Evolutionary conservation across 2,329 filamentous ascomycete genomes (phyloP).

Genomic region (Myotisia sp.): DNA sequence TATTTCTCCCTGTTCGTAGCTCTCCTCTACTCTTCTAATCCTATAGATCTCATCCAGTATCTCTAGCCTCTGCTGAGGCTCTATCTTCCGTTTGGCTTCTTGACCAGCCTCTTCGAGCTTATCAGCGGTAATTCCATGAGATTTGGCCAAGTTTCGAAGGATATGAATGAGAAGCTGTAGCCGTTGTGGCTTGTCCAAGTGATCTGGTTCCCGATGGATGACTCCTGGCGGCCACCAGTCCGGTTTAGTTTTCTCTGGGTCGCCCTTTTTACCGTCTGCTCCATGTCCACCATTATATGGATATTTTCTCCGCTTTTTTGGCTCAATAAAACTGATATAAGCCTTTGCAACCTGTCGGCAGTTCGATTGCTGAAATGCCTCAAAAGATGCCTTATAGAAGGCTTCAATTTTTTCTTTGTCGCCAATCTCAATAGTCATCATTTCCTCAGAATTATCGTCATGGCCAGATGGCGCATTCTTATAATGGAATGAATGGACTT

Average conservation of each 20-base stretch:
- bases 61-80: constrained; percentile 21
- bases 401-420: constrained; percentile 22
- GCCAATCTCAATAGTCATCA: constrained; percentile 14
- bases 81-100: constrained; percentile 24
- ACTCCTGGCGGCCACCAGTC: constrained; percentile 33
- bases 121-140: constrained; percentile 23
- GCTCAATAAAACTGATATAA: constrained; percentile 34
- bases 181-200: constrained; percentile 32
- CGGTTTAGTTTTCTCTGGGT: constrained; percentile 33
- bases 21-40: constrained; percentile 23
- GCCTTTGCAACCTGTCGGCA: constrained; percentile 32
- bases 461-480: too few relatives aligned
- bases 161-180: constrained; percentile 29
- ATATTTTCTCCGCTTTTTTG: constrained; percentile 34
- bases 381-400: constrained; percentile 30
- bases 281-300: constrained; percentile 36
- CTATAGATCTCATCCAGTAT: constrained; percentile 27
- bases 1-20: constrained; percentile 28
- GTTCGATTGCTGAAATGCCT: constrained; percentile 31
- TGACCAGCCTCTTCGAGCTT: constrained; percentile 28
- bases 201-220: constrained; percentile 36
- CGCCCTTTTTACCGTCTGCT: constrained; percentile 24
- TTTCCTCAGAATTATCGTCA: too few relatives aligned
- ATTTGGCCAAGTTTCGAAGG: constrained; percentile 23
- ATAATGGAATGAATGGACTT: too few relatives aligned